A percentile compares a stretch with the other conserved stretches of the same genome.
phyloP scores from a whole-genome alignment of 805 yeast species.

The Huiozyma sinensis region DNA sequence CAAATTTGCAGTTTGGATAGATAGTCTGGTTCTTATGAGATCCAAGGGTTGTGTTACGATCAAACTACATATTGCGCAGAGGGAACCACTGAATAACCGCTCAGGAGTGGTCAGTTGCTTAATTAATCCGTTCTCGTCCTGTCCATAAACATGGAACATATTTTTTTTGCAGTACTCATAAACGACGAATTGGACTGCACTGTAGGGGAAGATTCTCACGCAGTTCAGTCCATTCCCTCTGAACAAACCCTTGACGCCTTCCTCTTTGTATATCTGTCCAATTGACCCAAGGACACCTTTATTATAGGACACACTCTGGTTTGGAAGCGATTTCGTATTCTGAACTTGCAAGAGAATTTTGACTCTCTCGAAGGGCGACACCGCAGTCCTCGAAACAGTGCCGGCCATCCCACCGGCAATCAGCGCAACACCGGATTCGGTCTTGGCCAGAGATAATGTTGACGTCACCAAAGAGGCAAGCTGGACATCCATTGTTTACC shows the following conservation, averaged over 20 bases:
- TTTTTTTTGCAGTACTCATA: conserved; percentile 53
- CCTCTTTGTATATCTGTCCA: conserved; percentile 70
- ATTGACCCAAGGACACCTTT: conserved; percentile 72
- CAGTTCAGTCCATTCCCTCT: conserved; percentile 90
- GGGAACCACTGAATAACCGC: conserved; percentile 64
- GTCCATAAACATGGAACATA: conserved; percentile 19
- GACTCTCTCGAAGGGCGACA: conserved; percentile 90
- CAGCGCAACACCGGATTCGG: conserved; percentile 20
- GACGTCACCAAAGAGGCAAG: no score
- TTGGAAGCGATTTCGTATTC: conserved; percentile 28
- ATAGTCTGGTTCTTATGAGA: conserved; percentile 77
- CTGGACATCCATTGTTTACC: no score
- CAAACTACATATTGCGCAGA: conserved; percentile 75
- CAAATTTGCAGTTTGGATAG: conserved; percentile 74
- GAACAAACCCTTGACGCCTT: conserved; percentile 83
- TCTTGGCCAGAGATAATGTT: no score
- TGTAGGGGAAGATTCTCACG: conserved; percentile 81
- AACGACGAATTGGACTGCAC: conserved; percentile 87
- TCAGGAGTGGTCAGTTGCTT: conserved; percentile 24
- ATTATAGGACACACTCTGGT: conserved; percentile 27
- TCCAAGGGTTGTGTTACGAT: conserved; percentile 86
- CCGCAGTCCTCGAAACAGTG: conserved; percentile 77
- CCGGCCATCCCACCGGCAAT: conserved; percentile 72
- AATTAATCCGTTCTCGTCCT: conserved; percentile 24
- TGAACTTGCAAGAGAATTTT: conserved; percentile 87